Evolutionary conservation across 2,329 filamentous ascomycete species (phyloP), one percentile per base, ranked within the genome.

Genomic region (Camptophora hylomeconis): DNA sequence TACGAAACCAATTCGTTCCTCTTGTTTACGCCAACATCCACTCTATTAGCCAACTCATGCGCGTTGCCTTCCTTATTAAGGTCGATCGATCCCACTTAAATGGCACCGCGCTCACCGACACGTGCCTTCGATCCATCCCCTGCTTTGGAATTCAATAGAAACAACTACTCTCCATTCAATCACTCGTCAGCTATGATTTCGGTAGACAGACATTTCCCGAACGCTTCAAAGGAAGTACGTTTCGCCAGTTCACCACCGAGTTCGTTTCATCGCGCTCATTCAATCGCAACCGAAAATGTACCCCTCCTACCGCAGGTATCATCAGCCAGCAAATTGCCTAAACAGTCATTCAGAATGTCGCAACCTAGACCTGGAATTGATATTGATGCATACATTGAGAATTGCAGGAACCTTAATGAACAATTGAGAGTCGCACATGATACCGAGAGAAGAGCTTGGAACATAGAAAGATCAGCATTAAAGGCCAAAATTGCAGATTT

Each of bases 361-460:
- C 45, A 36, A 22, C 38, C 38, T 5, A 38, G 19, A 23, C 32
- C 26, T 20, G 30, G 29, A 19, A 31, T 48, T 17, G 37, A 50
- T 23, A 44, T 56, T 32, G 46, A 46, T 15, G 46, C 48, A 9
- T 60, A 58, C 37, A 47, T 60, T 24, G 55, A 60, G 18, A 53
- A 61, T 33, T 56, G 54, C 17, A 50, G 49, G 28, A 46, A 49
- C 9, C 42, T 59, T 10, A 57, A 60, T 20, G 54, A 60, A 32
- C 45, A 44, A 7, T 54, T 61, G 30, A 47, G 58, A 34, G 39
- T 44, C 17, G 41, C 56, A 5, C 61, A 62, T 33, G 49, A 51
- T 3, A 48, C 57, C 21, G 59, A 63, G 36, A 46, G 59, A 27
- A 53, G 42, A 32, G 36, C 61, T 17, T 63, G 59, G 59, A 51